These are phyloP conservation scores for Phoma herbarum DNA, from an alignment of 2,329 filamentous ascomycete genomes.

Conservation along the genomic window DNA sequence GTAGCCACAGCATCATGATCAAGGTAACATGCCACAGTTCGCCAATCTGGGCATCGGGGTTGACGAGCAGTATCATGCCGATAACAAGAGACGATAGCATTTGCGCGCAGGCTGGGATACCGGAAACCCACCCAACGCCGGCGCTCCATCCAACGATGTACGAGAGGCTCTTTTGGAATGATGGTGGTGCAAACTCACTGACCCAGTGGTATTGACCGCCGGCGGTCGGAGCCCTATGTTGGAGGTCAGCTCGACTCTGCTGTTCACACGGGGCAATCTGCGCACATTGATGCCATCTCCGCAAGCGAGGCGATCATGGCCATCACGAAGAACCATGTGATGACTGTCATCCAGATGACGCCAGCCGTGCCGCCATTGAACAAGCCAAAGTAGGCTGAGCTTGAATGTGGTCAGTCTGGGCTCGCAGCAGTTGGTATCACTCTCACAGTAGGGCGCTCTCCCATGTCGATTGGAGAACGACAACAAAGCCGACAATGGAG, in stretches of 20 bases:
- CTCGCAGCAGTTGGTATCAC: not conserved
- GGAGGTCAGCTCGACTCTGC: not conserved
- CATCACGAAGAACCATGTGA: constrained; percentile 34
- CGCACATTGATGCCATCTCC: constrained; percentile 45
- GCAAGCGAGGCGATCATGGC: constrained; percentile 32
- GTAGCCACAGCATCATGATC: constrained; percentile 51
- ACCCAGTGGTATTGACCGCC: constrained; percentile 34
- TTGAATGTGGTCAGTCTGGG: constrained; percentile 3
- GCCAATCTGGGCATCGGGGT: constrained; percentile 54
- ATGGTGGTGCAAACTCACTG: constrained; percentile 47
- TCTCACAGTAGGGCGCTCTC: constrained; percentile 28
- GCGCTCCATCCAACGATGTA: constrained; percentile 41
- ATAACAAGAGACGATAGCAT: constrained; percentile 31
- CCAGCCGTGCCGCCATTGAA: constrained; percentile 42
- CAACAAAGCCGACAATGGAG: constrained; percentile 31
- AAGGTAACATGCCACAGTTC: constrained; percentile 39
- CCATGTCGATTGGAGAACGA: constrained; percentile 33
- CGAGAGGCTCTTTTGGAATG: constrained; percentile 25
- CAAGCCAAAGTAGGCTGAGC: constrained; percentile 25
- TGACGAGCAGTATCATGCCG: constrained; percentile 49
- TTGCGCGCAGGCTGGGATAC: constrained; percentile 41
- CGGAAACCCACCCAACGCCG: constrained; percentile 33
- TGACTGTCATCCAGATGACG: constrained; percentile 39
- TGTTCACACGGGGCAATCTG: not conserved
- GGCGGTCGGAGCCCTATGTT: constrained; percentile 27